Conservation (phyloP, 1,139 yeast genomes). For the Sugiyamaella japonica region DNA sequence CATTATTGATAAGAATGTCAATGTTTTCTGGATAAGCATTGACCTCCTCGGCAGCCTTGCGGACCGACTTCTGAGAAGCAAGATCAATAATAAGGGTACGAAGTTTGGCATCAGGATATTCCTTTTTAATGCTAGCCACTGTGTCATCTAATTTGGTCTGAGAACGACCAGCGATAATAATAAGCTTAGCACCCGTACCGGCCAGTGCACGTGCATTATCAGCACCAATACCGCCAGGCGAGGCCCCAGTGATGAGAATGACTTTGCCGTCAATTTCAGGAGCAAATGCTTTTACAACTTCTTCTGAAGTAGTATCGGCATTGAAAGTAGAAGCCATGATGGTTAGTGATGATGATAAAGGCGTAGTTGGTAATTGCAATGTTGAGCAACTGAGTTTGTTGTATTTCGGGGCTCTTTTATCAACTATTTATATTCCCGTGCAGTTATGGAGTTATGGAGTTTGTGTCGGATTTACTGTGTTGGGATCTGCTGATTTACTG, state of each 20-base stretch:
- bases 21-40: constrained; percentile 15
- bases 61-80: constrained; percentile 17
- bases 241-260: constrained; percentile 35
- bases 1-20: constrained; percentile 23
- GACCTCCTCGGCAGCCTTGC: constrained; percentile 18
- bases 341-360: not conserved
- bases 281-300: constrained; percentile 17
- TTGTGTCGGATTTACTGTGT: too few relatives aligned
- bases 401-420: too few relatives aligned
- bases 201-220: constrained; percentile 28
- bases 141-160: constrained; percentile 24
- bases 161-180: constrained; percentile 33
- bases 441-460: too few relatives aligned
- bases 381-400: too few relatives aligned
- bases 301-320: constrained; percentile 19
- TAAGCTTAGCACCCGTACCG: constrained; percentile 27
- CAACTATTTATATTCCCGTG: too few relatives aligned
- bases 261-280: constrained; percentile 37
- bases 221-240: constrained; percentile 33
- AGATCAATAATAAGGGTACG: constrained; percentile 19
- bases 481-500: too few relatives aligned
- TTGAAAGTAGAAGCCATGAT: constrained; percentile 1
- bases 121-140: constrained; percentile 14
- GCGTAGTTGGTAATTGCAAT: too few relatives aligned
- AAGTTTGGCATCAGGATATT: constrained; percentile 6